A percentile compares a stretch with the other conserved stretches of the same genome.
phyloP scores from a whole-genome alignment of 495 filamentous ascomycete species.

The Tuber borchii region DNA sequence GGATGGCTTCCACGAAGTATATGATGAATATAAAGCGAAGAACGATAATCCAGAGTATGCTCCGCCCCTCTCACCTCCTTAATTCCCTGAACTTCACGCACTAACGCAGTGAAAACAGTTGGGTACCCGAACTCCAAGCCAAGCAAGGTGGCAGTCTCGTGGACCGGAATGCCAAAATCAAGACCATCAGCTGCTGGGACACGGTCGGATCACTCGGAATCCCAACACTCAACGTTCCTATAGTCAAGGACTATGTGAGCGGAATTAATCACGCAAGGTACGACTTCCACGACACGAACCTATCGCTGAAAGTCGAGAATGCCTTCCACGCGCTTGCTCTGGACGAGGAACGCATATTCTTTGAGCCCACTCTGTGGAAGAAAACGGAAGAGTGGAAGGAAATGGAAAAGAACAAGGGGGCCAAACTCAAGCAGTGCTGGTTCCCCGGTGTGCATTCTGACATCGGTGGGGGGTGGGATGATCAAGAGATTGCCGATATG shows the following conservation, averaged over 20 bases:
- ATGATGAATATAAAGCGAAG: no score
- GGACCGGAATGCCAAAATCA: conserved; percentile 26
- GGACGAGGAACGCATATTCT: conserved; percentile 59
- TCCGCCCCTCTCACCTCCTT: no score
- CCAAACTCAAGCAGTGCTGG: conserved; percentile 62
- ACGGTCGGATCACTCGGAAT: conserved; percentile 56
- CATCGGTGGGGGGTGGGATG: conserved; percentile 56
- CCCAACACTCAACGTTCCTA: conserved; percentile 36
- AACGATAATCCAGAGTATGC: no score
- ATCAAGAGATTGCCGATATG: conserved; percentile 60
- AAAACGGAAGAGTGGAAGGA: no score
- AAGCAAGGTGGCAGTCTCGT: conserved; percentile 19
- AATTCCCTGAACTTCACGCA: no score
- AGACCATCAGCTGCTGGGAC: conserved; percentile 49
- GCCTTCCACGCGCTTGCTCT: conserved; percentile 68
- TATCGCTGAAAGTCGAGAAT: conserved; percentile 50
- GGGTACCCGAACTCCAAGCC: conserved; percentile 14
- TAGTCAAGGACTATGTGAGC: conserved; percentile 23
- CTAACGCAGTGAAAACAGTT: neutral
- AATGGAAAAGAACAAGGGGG: conserved; percentile 21
- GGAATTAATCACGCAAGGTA: conserved; percentile 50
- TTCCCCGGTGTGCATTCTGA: conserved; percentile 64
- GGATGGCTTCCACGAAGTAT: no score
- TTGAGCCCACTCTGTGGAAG: conserved; percentile 59
- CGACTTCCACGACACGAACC: conserved; percentile 32